Percentiles rank a stretch among this genome's conserved stretches.
These are phyloP conservation scores for Leishmania tropica DNA, from an alignment of 208 protist species.

Conservation along the genomic window DNA sequence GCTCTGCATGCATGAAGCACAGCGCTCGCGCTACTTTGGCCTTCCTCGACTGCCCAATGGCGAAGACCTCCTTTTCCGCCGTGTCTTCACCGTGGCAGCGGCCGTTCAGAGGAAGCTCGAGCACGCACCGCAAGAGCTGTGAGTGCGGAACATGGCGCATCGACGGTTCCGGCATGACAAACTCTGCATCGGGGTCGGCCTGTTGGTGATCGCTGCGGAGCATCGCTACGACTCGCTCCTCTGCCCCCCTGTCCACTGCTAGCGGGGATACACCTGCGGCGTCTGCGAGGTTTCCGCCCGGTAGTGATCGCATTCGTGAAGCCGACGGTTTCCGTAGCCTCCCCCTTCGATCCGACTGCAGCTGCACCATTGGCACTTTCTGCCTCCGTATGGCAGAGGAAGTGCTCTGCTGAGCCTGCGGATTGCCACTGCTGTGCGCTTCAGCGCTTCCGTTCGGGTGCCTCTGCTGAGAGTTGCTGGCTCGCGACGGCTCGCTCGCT, in stretches of 20 bases:
- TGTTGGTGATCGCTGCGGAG: slow-evolving; percentile 29
- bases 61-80: slow-evolving; percentile 25
- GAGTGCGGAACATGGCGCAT: slow-evolving; percentile 41
- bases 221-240: slow-evolving; percentile 42
- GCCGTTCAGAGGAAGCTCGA: slow-evolving; percentile 38
- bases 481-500: background rate
- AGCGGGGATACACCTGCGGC: slow-evolving; percentile 28
- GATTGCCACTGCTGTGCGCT: background rate
- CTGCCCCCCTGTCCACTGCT: slow-evolving; percentile 23
- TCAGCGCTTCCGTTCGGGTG: background rate
- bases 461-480: background rate
- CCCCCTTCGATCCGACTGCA: background rate
- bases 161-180: background rate
- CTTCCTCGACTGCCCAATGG: slow-evolving; percentile 64
- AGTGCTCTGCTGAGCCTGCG: background rate
- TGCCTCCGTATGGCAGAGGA: background rate
- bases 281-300: slow-evolving; percentile 20
- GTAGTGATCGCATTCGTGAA: slow-evolving; percentile 14
- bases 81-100: background rate
- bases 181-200: background rate
- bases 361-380: background rate
- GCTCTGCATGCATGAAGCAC: slow-evolving; percentile 77
- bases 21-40: slow-evolving; percentile 52
- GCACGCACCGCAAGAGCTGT: slow-evolving; percentile 47
- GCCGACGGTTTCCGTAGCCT: background rate